A percentile compares a stretch with the other conserved stretches of the same genome.
These are phyloP conservation scores for Pontederia paniculata DNA, from an alignment of 176 grass and related monocot species.

Conservation along the genomic window DNA sequence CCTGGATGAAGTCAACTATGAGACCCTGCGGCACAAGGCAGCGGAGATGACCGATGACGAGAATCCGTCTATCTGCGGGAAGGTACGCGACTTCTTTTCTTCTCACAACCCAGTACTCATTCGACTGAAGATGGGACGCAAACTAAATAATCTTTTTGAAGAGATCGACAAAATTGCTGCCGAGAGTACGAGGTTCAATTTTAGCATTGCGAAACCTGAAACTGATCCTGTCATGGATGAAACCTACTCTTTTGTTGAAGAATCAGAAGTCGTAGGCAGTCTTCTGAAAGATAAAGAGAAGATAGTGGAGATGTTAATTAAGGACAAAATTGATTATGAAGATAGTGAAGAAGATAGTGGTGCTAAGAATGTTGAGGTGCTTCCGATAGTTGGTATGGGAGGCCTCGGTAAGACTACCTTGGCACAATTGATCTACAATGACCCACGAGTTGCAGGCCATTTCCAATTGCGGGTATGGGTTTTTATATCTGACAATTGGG, in stretches of 20 bases:
- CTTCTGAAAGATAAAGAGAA: constrained; percentile 18
- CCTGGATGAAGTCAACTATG: no score
- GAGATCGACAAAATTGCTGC: background rate
- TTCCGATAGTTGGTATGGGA: constrained; percentile 31
- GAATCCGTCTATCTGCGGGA: background rate
- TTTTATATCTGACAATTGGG: constrained; percentile 30
- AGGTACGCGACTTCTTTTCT: background rate
- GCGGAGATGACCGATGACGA: no score
- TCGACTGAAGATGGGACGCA: no score
- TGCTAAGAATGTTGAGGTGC: background rate
- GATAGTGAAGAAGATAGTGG: background rate
- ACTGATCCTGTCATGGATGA: background rate
- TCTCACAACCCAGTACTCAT: no score
- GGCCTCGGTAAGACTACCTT: no score
- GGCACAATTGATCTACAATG: no score
- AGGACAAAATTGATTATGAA: no score
- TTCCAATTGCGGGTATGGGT: constrained; percentile 28
- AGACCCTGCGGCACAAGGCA: no score
- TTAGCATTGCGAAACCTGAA: background rate
- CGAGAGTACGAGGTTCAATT: no score
- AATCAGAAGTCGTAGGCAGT: constrained; percentile 19
- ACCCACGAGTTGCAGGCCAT: background rate
- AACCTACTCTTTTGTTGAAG: constrained; percentile 12
- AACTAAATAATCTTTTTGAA: constrained; percentile 17
- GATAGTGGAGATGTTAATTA: no score